These are phyloP conservation scores for Lumnitzera racemosa DNA, from an alignment of 345 rosid genomes.

Conservation along the genomic window DNA sequence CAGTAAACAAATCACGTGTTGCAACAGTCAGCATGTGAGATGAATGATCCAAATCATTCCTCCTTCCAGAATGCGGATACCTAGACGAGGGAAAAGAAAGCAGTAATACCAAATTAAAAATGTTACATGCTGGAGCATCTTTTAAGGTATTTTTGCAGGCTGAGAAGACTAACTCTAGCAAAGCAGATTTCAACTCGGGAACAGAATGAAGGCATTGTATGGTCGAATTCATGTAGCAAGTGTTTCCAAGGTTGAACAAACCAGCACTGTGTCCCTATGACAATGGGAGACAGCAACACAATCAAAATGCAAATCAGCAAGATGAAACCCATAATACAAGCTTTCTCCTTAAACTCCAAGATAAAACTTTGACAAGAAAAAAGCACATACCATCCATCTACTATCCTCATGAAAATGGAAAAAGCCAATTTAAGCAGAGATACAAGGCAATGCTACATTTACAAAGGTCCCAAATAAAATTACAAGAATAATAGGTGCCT, in stretches of 20 bases:
- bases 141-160: constrained; percentile 1
- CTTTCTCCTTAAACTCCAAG: background rate
- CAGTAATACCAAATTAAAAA: constrained; percentile 7
- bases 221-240: constrained; percentile 99
- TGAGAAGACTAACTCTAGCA: constrained; percentile 39
- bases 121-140: background rate
- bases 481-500: no score
- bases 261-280: constrained; percentile 95
- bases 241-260: constrained; percentile 82
- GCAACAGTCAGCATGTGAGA: constrained; percentile 95
- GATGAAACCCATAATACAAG: background rate
- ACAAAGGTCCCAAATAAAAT: no score
- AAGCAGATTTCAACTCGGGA: constrained; percentile 90
- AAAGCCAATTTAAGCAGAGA: no score
- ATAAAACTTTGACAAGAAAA: no score
- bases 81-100: constrained; percentile 27
- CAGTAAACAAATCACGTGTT: constrained; percentile 78
- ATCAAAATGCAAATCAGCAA: background rate
- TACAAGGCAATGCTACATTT: no score
- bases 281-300: background rate
- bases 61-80: constrained; percentile 61
- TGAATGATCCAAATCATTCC: constrained; percentile 77
- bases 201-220: constrained; percentile 94
- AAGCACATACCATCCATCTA: no score
- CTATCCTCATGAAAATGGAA: no score